Evolutionary conservation across 805 yeast species (phyloP).

Genomic region (Diddensiella caesifluorescens): DNA sequence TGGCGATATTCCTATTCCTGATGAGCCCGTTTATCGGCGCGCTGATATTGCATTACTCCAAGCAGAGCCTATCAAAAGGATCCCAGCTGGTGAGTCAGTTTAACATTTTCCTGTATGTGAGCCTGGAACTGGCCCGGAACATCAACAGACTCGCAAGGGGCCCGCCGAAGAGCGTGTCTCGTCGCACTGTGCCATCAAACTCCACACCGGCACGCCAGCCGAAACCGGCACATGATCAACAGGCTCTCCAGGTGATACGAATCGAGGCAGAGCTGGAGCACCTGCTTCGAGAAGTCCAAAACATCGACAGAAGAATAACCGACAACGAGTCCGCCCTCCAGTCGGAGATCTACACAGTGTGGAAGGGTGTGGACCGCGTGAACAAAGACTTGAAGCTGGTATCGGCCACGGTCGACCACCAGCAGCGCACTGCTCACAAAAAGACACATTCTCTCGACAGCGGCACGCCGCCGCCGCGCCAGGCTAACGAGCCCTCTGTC

Average conservation of each 20-base stretch:
- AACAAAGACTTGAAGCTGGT: conserved; percentile 7
- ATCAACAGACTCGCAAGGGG: conserved; percentile 14
- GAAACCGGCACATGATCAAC: too few relatives aligned
- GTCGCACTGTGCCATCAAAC: too few relatives aligned
- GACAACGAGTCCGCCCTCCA: conserved; percentile 11
- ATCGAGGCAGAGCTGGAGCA: conserved; percentile 9
- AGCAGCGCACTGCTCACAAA: too few relatives aligned
- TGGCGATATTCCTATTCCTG: conserved; percentile 15
- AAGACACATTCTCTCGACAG: too few relatives aligned
- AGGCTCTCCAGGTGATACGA: too few relatives aligned
- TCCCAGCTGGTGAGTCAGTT: conserved; percentile 18
- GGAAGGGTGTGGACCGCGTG: conserved; percentile 13
- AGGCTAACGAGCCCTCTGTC: too few relatives aligned
- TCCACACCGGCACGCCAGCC: too few relatives aligned
- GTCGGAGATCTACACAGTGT: conserved; percentile 13
- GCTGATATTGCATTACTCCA: conserved; percentile 14
- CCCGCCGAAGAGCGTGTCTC: background rate
- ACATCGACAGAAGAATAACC: conserved; percentile 5
- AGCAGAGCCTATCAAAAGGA: conserved; percentile 19
- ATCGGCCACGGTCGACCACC: background rate
- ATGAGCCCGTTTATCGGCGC: conserved; percentile 23
- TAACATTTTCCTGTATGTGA: conserved; percentile 21
- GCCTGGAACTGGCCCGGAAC: conserved; percentile 19
- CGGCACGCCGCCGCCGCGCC: too few relatives aligned
- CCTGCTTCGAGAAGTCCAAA: background rate